Evolutionary conservation across 2,329 filamentous ascomycete genomes (phyloP), one percentile per base, ranked within the genome.

Genomic region (Cladobotryum mycophilum): DNA sequence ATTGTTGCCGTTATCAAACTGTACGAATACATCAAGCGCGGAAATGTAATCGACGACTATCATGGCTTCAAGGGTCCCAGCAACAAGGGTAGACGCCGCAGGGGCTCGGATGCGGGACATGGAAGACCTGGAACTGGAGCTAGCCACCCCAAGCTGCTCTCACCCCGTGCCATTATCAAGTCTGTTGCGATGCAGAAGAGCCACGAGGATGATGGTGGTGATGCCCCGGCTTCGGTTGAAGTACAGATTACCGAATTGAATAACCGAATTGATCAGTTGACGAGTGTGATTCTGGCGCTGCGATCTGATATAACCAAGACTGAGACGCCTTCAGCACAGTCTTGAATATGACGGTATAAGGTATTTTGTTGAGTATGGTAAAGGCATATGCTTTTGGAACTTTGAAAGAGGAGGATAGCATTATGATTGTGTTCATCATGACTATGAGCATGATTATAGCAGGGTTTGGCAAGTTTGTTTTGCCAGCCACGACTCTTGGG

Each of bases 1-100:
- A 81, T 88, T 55, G 84, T 90, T 25, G 79, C 69, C n/a, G 70
- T 76, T 42, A 90, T 91, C 57, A 77, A 80, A 65, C 61, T 76
- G n/a, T 89, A 86, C 64, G 86, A 89, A 67, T 71, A 71, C 59
- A 55, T 79, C 42, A 66, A 67, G 18, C 70, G 68, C 46, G 49
- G 49, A 14, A 59, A 70, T 7, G 54, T 62, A 12, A 59, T 65
- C 12, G 73, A 75, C 46, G 73, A 73, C 47, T 76, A 71, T 55
- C 71, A 70, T 51, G 73, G 68, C 25, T 78, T 75, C 66, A 74
- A 72, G 59, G 80, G 74, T 3, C 74, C 73, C 0, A 67, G 65
- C 17, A 62, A 50, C 41, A 55, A 58, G 55, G 46, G 49, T 49
- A 52, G 44, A 18, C 54, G 60, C 25, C 52, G 56, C 2, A 60